Evolutionary conservation across 176 grass and related monocot genomes (phyloP).

Genomic region (Bonia amplexicaulis): DNA sequence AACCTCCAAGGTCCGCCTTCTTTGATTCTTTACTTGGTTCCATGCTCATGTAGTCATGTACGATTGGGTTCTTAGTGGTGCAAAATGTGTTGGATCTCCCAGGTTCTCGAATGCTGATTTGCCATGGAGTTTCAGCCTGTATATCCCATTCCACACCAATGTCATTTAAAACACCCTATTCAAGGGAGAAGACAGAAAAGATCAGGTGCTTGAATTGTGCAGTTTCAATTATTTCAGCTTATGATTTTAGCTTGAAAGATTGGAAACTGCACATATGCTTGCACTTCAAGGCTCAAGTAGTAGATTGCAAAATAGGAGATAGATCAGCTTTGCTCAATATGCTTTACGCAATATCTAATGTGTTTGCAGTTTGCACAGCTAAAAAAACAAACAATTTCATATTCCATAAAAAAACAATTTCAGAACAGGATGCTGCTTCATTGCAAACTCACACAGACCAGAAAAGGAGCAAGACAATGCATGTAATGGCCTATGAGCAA

Average conservation of each 20-base stretch:
- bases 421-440: not conserved
- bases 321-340: not conserved
- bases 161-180: not conserved
- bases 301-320: not conserved
- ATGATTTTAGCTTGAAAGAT: not conserved
- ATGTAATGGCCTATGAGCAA: not conserved
- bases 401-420: not conserved
- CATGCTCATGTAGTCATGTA: not conserved
- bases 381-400: not conserved
- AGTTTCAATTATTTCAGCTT: not conserved
- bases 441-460: not conserved
- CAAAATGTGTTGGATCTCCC: not conserved
- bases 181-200: not conserved
- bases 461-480: not conserved
- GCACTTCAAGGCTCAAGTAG: not conserved
- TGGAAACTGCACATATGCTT: not conserved
- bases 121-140: not conserved
- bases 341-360: not conserved
- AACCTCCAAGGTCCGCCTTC: constrained; percentile 56
- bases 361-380: not conserved
- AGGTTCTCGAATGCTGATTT: not conserved
- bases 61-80: not conserved
- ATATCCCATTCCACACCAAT: not conserved
- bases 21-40: not conserved
- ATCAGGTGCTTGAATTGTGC: not conserved